Percentiles rank a stretch among this genome's conserved stretches.
These are phyloP conservation scores for Verticillium longisporum DNA, from an alignment of 2,329 filamentous ascomycete genomes.

Conservation along the genomic window DNA sequence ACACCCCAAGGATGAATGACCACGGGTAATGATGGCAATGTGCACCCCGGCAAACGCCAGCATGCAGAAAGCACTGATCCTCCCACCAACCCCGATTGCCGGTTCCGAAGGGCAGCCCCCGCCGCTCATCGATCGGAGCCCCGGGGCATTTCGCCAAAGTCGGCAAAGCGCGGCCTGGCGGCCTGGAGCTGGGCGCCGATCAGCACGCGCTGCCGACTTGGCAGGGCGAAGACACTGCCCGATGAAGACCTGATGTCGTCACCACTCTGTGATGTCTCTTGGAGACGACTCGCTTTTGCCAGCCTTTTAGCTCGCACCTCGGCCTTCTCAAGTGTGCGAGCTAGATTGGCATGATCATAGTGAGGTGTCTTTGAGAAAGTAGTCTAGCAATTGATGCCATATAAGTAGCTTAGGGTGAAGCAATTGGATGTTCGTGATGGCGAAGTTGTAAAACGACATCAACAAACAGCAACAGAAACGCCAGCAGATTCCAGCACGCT, in stretches of 20 bases:
- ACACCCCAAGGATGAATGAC: background rate
- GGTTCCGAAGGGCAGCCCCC: slow-evolving; percentile 1
- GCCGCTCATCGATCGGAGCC: background rate
- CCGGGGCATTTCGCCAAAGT: background rate
- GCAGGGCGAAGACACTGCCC: background rate
- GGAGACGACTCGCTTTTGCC: background rate
- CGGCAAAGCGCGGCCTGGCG: background rate
- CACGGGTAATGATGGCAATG: too few relatives aligned
- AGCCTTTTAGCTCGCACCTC: slow-evolving; percentile 8
- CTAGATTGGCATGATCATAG: slow-evolving; percentile 9
- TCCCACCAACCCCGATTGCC: background rate
- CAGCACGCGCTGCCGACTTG: background rate
- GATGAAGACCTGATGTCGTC: slow-evolving; percentile 8
- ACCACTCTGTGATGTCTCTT: slow-evolving; percentile 2
- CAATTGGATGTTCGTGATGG: background rate
- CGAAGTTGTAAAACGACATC: background rate
- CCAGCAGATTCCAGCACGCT: too few relatives aligned
- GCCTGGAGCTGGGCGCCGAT: background rate
- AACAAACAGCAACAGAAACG: too few relatives aligned
- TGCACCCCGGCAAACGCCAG: background rate
- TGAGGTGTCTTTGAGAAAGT: background rate
- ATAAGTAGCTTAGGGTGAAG: background rate
- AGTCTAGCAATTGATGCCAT: background rate
- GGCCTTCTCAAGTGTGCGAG: slow-evolving; percentile 7
- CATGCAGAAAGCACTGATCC: background rate